Evolutionary conservation across 1,284 basidiomycete species (phyloP), one percentile per base, ranked within the genome.

Genomic region (Cryptococcus hybrid): DNA sequence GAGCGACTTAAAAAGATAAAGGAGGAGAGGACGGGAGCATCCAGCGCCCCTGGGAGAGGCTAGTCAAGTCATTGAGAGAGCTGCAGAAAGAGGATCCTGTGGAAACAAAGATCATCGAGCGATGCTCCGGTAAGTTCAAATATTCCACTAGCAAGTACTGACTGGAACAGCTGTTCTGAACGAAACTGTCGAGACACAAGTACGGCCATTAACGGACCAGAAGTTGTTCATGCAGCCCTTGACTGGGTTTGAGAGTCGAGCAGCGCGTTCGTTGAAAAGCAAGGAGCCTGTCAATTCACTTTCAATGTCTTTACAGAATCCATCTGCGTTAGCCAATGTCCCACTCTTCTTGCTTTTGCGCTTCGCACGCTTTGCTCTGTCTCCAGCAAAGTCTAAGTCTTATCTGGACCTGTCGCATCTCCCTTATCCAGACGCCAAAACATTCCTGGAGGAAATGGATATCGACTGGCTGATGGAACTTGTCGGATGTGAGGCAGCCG

Each of bases 371-470:
- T 59, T 49, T 37, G 15, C 43, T 0, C 47, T 57, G 3, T 18
- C 35, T 6, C 49, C 36, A 13, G 15, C 43, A 2, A 39, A 13
- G 4, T 54, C 47, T 36, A 55, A 51, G n/a, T 12, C 30, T 11
- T 47, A 43, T 15, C 56, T 57, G 18, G 51, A 50, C 42, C 47
- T 62, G 24, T 51, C 55, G 6, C 30, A 47, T 37, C 43, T 59
- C 4, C 54, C 54, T 7, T 52, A 54, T 40, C 13, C 13, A 34
- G 24, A 51, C 47, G 45, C 43, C 35, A 54, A 46, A 5, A 24
- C 48, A 3, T 18, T 55, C 11, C 52, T 62, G 5, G 52, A 59
- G 15, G 43, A 52, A 34, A 18, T 57, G 24, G 47, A 56, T n/a
- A 40, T 62, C 37, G 11, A 36, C 7, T 8, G 15, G 5, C 45